Base-by-base conservation (phyloP, 495 filamentous ascomycete species). In the Tuber magnatum region DNA sequence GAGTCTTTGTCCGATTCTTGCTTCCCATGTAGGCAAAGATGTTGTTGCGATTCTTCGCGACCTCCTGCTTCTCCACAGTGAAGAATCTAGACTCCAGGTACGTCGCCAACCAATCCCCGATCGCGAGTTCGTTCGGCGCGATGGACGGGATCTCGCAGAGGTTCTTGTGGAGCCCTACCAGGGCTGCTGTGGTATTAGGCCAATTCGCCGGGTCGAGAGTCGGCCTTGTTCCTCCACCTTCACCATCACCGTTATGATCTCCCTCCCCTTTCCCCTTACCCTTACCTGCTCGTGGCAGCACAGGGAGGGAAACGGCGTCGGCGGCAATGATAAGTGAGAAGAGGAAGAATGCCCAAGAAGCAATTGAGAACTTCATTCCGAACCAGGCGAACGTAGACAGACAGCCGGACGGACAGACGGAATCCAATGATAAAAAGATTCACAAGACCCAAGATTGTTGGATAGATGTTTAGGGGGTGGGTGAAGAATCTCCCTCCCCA, bases 81-180 rank as follows among this genome's bases (percentile, higher is more conserved):
- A 90, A 91, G 81, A 88, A 84, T 69, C 88, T 85, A 28, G 87
- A 84, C 65, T 86, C 75, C 32, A 97, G 89, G 83, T 91, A 92
- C 0, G 86, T 78, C 48, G 87, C 86, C 20, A 98, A 86, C 83
- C 90, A 94, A 70, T 85, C 75, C 40, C 89, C 91, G 43, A 91
- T 87, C 2, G 87, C 84, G 75, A 89, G 83, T 81, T 98, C 94
- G 77, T 91, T 86, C 71, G 87, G 86, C 28, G 89, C 89, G 77
- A 96, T 87, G 20, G 93, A 97, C 71, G 90, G 85, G 71, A 91
- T 90, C 68, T 91, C 84, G 69, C 97, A 88, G 12, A 98, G 89
- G 42, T 87, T 84, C 68, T 89, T 87, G 84, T 97, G 94, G 20
- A 97, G 88, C 28, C 87, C 85, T 71, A 96, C 88, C 18, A 97